These are phyloP conservation scores for Debaryomyces prosopidis DNA, from an alignment of 805 yeast species.

Conservation along the genomic window DNA sequence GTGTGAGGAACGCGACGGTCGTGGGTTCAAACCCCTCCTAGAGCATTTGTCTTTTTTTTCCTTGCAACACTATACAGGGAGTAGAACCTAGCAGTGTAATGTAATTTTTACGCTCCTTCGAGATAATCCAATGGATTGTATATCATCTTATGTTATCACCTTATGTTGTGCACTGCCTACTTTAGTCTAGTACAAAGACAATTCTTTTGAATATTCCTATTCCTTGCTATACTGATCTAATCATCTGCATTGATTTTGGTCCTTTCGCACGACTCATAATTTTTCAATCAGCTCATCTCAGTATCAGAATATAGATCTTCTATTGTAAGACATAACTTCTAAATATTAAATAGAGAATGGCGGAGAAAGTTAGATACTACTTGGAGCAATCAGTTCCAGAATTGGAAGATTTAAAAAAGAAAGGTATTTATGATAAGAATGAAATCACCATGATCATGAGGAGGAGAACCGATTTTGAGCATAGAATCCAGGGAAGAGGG, in stretches of 20 bases:
- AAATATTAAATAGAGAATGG: conserved; percentile 21
- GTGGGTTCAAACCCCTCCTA: conserved; percentile 56
- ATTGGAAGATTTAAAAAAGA: conserved; percentile 78
- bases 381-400: conserved; percentile 83
- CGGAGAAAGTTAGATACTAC: conserved; percentile 50
- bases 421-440: conserved; percentile 77
- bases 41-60: conserved; percentile 44
- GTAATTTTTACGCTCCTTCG: too few relatives aligned
- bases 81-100: too few relatives aligned
- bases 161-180: too few relatives aligned
- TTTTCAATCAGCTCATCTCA: conserved; percentile 13
- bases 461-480: conserved; percentile 94
- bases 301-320: neutral
- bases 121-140: too few relatives aligned
- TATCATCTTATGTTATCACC: too few relatives aligned
- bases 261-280: conserved; percentile 6
- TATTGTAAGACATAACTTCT: neutral
- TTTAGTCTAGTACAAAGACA: too few relatives aligned
- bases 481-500: conserved; percentile 81
- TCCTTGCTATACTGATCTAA: too few relatives aligned
- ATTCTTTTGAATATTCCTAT: too few relatives aligned
- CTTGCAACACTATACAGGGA: too few relatives aligned
- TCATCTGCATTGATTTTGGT: neutral
- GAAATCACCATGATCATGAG: conserved; percentile 87
- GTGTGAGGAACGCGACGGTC: conserved; percentile 59